Conservation (phyloP, 2,329 filamentous ascomycete genomes). For the Colletotrichum siamense region DNA sequence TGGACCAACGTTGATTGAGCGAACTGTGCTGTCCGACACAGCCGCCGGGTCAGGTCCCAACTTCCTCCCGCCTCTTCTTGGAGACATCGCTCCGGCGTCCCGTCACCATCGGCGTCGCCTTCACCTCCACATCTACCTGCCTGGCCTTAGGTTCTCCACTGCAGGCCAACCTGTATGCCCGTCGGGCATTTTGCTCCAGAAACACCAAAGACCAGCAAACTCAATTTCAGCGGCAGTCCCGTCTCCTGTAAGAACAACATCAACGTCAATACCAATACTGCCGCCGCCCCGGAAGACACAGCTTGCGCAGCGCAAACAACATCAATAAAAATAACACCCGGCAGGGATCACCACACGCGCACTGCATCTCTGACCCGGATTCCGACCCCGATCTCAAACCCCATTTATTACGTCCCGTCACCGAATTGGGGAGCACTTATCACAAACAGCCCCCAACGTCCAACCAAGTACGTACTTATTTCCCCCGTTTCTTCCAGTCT, state of each 20-base stretch:
- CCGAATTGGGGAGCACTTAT: background rate
- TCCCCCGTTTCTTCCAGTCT: background rate
- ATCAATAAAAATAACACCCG: background rate
- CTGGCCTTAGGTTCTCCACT: background rate
- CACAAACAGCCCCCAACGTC: background rate
- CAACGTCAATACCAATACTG: background rate
- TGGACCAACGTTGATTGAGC: background rate
- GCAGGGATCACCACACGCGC: constrained; percentile 2
- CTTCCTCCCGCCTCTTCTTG: background rate
- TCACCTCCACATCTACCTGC: background rate
- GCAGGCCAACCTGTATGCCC: background rate
- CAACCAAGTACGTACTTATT: background rate
- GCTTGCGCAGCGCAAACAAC: background rate
- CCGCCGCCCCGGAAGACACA: background rate
- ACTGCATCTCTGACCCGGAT: constrained; percentile 9
- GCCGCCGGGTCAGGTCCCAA: background rate
- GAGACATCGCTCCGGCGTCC: background rate
- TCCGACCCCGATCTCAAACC: constrained; percentile 13
- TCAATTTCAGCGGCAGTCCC: background rate
- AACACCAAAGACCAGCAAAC: background rate
- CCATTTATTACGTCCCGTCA: background rate
- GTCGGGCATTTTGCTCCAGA: constrained; percentile 12
- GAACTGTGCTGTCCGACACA: too few relatives aligned
- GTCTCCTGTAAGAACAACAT: background rate
- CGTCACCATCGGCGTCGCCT: background rate